Conservation (phyloP, 768 basidiomycete species). For the Porphyrellus cyaneotinctus region DNA sequence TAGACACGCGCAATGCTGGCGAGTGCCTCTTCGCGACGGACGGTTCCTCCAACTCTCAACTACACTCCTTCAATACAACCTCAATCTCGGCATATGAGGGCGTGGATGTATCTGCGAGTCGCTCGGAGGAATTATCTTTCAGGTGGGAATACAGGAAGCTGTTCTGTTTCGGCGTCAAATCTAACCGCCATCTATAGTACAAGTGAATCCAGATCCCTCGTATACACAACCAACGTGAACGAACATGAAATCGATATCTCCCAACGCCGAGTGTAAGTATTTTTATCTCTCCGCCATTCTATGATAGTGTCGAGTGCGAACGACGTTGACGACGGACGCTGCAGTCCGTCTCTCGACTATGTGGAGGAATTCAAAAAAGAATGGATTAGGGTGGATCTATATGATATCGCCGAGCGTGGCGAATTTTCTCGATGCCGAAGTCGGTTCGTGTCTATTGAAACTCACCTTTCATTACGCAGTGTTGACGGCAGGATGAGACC, state of each 20-base stretch:
- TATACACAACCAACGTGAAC: not conserved
- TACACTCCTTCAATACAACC: not conserved
- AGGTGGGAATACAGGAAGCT: too few relatives aligned
- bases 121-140: too few relatives aligned
- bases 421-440: not conserved
- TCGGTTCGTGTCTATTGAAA: conserved; percentile 2
- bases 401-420: conserved; percentile 7
- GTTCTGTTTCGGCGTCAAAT: too few relatives aligned
- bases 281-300: too few relatives aligned
- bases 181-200: not conserved
- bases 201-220: not conserved
- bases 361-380: not conserved
- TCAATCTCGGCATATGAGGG: not conserved
- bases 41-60: not conserved
- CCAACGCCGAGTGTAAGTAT: conserved; percentile 1
- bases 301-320: not conserved
- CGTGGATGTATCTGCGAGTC: not conserved
- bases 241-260: not conserved
- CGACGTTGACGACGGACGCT: not conserved
- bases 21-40: not conserved
- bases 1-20: not conserved
- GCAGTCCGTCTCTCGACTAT: conserved; percentile 7
- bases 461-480: not conserved
- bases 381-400: not conserved
- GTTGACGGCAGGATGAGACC: not conserved